A percentile compares a stretch with the other conserved stretches of the same genome.
phyloP scores from a whole-genome alignment of 192 early-diverging fungal species.

The Linnemannia elongata region DNA sequence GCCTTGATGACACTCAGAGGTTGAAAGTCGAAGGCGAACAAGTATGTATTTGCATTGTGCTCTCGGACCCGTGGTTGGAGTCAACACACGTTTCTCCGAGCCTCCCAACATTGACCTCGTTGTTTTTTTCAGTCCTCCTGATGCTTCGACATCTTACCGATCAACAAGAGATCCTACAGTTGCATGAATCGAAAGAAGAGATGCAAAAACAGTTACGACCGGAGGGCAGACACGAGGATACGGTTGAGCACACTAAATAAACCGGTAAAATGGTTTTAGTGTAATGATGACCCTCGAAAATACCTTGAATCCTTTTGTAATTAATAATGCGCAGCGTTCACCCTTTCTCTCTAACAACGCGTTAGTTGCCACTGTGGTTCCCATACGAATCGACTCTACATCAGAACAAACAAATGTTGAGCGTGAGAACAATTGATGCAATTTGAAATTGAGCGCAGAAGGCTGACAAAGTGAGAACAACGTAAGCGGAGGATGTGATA shows the following conservation, averaged over 20 bases:
- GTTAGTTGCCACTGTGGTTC: conserved; percentile 98
- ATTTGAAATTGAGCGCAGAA: background rate
- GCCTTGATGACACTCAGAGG: background rate
- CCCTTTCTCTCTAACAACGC: conserved; percentile 90
- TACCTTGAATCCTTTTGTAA: conserved; percentile 94
- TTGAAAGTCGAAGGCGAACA: background rate
- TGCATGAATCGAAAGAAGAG: background rate
- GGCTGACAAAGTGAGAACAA: background rate
- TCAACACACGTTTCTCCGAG: background rate
- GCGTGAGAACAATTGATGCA: background rate
- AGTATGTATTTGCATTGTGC: background rate
- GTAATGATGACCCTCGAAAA: background rate
- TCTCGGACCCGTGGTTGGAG: background rate
- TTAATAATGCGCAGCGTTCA: conserved; percentile 88
- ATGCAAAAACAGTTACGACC: conserved; percentile 10
- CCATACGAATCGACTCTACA: conserved; percentile 88
- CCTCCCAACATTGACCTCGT: background rate
- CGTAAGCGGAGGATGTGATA: background rate
- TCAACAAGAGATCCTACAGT: conserved; percentile 59
- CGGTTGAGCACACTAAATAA: background rate
- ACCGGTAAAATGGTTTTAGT: background rate
- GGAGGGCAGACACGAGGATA: background rate
- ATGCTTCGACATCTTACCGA: conserved; percentile 43
- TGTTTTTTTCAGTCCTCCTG: background rate
- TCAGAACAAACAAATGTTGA: background rate